phyloP scores from a whole-genome alignment of 2,329 filamentous ascomycete species.

The Sporothrix euskadiensis region DNA sequence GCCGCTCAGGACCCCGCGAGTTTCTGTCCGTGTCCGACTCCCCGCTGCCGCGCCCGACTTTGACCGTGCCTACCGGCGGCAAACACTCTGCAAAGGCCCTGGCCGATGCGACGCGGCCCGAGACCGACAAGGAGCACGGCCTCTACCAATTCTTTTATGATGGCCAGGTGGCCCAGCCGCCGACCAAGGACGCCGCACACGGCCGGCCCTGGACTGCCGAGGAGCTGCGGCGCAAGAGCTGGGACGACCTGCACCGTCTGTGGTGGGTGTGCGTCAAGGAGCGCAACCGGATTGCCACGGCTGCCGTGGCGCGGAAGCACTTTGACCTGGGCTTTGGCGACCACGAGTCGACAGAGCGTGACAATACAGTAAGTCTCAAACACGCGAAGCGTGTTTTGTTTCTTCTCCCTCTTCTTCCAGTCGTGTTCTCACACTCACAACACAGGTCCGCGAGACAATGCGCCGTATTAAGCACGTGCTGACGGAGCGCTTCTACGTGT shows the following conservation, averaged over 20 bases:
- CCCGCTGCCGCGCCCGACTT: conserved; percentile 70
- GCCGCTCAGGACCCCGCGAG: conserved; percentile 72
- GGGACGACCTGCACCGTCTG: conserved; percentile 86
- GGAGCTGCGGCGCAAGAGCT: conserved; percentile 85
- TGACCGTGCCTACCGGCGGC: neutral
- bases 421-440: neutral
- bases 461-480: conserved; percentile 78
- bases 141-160: conserved; percentile 89
- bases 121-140: conserved; percentile 73
- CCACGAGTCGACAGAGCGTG: conserved; percentile 63
- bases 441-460: conserved; percentile 78
- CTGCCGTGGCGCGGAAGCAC: conserved; percentile 66
- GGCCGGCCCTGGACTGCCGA: conserved; percentile 81
- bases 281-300: conserved; percentile 83
- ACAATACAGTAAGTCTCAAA: conserved; percentile 60
- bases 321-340: conserved; percentile 73
- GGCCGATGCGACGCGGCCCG: conserved; percentile 57
- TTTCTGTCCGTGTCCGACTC: conserved; percentile 72
- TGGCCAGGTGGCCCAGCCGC: conserved; percentile 66
- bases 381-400: neutral
- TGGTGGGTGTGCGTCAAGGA: conserved; percentile 97
- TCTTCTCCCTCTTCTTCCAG: neutral
- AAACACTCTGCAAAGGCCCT: neutral
- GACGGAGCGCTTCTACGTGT: conserved; percentile 85
- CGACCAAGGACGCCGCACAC: conserved; percentile 68